phyloP scores from a whole-genome alignment of 805 yeast genomes.

The Cyberlindnera amylophila region DNA sequence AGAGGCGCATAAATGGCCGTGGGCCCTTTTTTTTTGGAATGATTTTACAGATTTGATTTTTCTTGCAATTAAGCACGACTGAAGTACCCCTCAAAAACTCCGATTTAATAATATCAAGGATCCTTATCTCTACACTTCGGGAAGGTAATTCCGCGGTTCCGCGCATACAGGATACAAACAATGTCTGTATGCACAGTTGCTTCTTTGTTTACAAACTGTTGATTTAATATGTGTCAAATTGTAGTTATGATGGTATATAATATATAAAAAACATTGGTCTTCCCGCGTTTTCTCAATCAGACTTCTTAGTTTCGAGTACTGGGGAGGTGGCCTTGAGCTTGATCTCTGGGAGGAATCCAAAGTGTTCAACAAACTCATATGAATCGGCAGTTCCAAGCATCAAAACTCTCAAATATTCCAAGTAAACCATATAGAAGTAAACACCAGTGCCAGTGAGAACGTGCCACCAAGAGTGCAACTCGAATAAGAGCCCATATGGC shows the following conservation, averaged over 20 bases:
- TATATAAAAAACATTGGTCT: too few relatives aligned
- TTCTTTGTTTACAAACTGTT: background rate
- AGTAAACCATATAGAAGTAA: slow-evolving; percentile 75
- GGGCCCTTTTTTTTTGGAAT: background rate
- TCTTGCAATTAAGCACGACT: too few relatives aligned
- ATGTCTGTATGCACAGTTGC: background rate
- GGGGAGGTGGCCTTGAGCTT: slow-evolving; percentile 4
- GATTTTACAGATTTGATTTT: too few relatives aligned
- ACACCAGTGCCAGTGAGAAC: slow-evolving; percentile 82
- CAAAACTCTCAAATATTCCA: slow-evolving; percentile 70
- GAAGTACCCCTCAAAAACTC: too few relatives aligned
- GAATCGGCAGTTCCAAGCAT: slow-evolving; percentile 53
- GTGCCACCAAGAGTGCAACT: slow-evolving; percentile 99
- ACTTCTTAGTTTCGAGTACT: background rate
- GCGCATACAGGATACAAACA: background rate
- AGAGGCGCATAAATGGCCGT: background rate
- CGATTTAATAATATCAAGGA: background rate
- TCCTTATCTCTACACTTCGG: too few relatives aligned
- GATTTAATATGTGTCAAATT: too few relatives aligned
- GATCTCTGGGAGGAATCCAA: slow-evolving; percentile 56
- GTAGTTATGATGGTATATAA: too few relatives aligned
- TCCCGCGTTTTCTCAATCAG: too few relatives aligned
- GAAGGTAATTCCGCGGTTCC: background rate
- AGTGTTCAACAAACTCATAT: slow-evolving; percentile 56
- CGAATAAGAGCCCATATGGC: slow-evolving; percentile 83